Evolutionary conservation across 805 yeast genomes (phyloP), one percentile per base, ranked within the genome.

Genomic region (Yarrowia keelungensis): DNA sequence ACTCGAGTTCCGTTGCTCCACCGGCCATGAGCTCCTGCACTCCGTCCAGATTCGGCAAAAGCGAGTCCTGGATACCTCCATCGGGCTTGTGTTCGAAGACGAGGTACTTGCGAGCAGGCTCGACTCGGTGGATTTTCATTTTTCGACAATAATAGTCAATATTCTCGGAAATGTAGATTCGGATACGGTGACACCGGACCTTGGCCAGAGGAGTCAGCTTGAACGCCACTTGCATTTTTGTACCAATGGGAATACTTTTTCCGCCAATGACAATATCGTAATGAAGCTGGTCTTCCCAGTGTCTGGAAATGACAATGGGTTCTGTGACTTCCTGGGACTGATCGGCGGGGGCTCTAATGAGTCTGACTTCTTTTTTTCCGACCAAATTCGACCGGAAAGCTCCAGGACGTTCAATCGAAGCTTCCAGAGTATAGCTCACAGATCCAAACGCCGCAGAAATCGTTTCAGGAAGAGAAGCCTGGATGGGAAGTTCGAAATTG

Each of bases 231-330:
- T 98, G 98, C 66, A 95, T 79, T 73, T 85, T 87, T 2, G 94
- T 87, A 76, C 96, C 92, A 62, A 95, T 82, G 9, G 96, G 88
- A 67, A 95, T 87, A 36, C 92, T 88, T 76, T 94, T 95, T 36
- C 97, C 91, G 1, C 97, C 96, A 67, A 95, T 88, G 19, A 92
- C 87, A 53, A 95, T 92, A 75, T 95, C 98, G 76, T 95, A 95
- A 72, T 88, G 88, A 41, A 95, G 78, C 76, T 90, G 91, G 76
- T 91, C 92, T 77, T 94, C 98, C 99, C 99, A 95, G 72, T 91
- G 94, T 70, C 97, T 83, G 36, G 89, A 84, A 45, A 95, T 92
- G 5, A 92, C 90, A 67, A 95, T 94, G 0, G 99, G 98, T 76
- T 95, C 99, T 71, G 89, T 88, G 75, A 90, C 94, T 76, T 95